Percentiles rank a stretch among this genome's conserved stretches.
Conservation (phyloP, 768 basidiomycete species). For the Suillus spraguei region DNA sequence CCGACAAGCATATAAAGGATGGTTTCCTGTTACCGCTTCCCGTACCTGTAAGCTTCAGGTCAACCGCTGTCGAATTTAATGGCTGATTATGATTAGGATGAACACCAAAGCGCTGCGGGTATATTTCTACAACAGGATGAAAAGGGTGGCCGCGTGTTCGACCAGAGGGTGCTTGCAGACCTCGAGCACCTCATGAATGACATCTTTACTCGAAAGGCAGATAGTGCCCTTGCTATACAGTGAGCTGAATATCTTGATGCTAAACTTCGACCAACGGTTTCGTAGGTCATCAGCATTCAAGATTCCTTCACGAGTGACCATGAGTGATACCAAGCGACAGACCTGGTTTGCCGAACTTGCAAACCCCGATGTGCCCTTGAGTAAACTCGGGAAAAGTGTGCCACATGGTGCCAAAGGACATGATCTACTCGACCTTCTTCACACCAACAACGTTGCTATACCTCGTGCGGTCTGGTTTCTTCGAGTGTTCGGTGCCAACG, state of each 20-base stretch:
- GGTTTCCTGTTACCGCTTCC: slow-evolving; percentile 58
- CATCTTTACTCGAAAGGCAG: slow-evolving; percentile 65
- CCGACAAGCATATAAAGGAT: slow-evolving; percentile 62
- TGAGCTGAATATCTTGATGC: slow-evolving; percentile 37
- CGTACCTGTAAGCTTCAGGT: slow-evolving; percentile 53
- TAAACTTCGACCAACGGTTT: slow-evolving; percentile 4
- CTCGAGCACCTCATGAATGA: slow-evolving; percentile 79
- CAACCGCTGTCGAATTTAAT: neutral
- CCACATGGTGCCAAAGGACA: slow-evolving; percentile 87
- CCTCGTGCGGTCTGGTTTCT: slow-evolving; percentile 87
- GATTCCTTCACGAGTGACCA: slow-evolving; percentile 80
- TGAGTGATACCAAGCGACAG: slow-evolving; percentile 77
- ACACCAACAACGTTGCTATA: slow-evolving; percentile 75
- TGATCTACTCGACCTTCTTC: slow-evolving; percentile 79
- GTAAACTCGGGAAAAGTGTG: slow-evolving; percentile 82
- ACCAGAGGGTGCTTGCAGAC: slow-evolving; percentile 53
- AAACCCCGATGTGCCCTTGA: slow-evolving; percentile 75
- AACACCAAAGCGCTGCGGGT: slow-evolving; percentile 20
- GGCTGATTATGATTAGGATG: slow-evolving; percentile 23
- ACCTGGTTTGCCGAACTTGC: slow-evolving; percentile 86
- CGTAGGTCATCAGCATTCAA: slow-evolving; percentile 64
- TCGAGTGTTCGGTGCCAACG: slow-evolving; percentile 84
- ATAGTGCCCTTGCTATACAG: slow-evolving; percentile 63
- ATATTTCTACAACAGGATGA: slow-evolving; percentile 18
- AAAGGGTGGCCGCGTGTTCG: slow-evolving; percentile 48